These are phyloP conservation scores for Phytophthora tubulina DNA, from an alignment of 352 stramenopile genomes.

Conservation along the genomic window DNA sequence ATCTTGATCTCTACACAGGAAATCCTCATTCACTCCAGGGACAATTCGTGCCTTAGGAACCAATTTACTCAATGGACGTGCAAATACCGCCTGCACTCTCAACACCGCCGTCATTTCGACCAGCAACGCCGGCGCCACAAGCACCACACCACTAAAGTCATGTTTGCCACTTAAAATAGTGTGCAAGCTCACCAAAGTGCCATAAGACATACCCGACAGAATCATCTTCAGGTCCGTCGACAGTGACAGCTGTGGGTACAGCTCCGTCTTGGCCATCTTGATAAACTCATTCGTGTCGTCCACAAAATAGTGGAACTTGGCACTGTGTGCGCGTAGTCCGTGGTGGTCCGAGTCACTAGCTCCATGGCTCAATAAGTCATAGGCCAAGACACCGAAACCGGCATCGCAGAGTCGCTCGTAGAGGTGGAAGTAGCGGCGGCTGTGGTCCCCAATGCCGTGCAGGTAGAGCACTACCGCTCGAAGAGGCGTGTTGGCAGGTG, in stretches of 20 bases:
- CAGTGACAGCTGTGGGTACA: conserved; percentile 38
- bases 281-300: conserved; percentile 65
- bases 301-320: conserved; percentile 58
- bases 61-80: conserved; percentile 52
- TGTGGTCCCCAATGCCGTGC: conserved; percentile 62
- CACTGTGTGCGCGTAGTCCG: conserved; percentile 41
- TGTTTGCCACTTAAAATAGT: conserved; percentile 59
- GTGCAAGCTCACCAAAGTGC: conserved; percentile 66
- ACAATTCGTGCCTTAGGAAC: conserved; percentile 66
- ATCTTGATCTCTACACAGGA: conserved; percentile 42
- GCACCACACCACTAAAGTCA: conserved; percentile 54
- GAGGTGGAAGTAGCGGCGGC: conserved; percentile 52
- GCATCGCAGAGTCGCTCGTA: conserved; percentile 49
- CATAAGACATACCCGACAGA: conserved; percentile 74
- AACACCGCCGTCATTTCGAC: conserved; percentile 65
- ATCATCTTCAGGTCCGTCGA: conserved; percentile 44
- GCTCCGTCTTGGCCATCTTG: conserved; percentile 42
- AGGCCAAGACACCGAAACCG: conserved; percentile 58
- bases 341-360: conserved; percentile 49
- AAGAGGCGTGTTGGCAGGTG: conserved; percentile 19
- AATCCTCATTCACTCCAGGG: conserved; percentile 57
- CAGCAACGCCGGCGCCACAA: conserved; percentile 64
- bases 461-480: conserved; percentile 62
- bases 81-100: conserved; percentile 53
- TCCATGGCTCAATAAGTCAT: conserved; percentile 62